Evolutionary conservation across 164 flowering plant genomes (phyloP).

Genomic region (Chloranthus sessilifolius): DNA sequence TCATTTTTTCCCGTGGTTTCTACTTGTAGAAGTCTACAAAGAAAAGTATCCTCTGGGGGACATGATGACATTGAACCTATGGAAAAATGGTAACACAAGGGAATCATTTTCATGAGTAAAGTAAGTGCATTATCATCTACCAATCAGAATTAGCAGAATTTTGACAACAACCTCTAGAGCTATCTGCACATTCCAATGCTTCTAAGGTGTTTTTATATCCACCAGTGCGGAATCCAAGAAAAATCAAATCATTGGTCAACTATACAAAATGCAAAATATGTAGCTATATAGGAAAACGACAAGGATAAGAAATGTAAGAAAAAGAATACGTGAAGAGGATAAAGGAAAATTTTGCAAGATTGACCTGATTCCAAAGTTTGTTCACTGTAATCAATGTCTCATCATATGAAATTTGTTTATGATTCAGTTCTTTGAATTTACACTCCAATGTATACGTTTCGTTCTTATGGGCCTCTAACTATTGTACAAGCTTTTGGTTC

Average conservation of each 20-base stretch:
- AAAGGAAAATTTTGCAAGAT: too few relatives aligned
- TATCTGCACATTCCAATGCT: conserved; percentile 37
- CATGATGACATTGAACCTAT: conserved; percentile 68
- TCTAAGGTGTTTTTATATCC: conserved; percentile 40
- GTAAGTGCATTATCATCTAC: too few relatives aligned
- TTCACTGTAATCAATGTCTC: conserved; percentile 54
- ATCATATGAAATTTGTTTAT: conserved; percentile 68
- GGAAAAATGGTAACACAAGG: conserved; percentile 9
- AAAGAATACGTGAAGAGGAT: too few relatives aligned
- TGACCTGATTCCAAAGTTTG: conserved; percentile 84
- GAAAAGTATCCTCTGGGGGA: conserved; percentile 74
- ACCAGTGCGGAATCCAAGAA: conserved; percentile 74
- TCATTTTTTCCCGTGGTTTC: conserved; percentile 27
- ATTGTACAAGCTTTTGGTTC: conserved; percentile 90
- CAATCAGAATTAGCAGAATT: not conserved
- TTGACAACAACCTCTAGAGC: conserved; percentile 42
- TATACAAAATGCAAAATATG: conserved; percentile 16
- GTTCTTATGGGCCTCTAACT: conserved; percentile 68
- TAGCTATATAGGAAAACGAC: not conserved
- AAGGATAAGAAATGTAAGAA: too few relatives aligned
- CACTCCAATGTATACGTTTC: conserved; percentile 63
- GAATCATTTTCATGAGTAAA: conserved; percentile 13
- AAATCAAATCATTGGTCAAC: conserved; percentile 78
- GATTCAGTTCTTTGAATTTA: conserved; percentile 53
- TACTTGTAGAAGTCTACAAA: conserved; percentile 60